Evolutionary conservation across 169 alveolate species (phyloP).

Genomic region (Cryptosporidium xiaoi): DNA sequence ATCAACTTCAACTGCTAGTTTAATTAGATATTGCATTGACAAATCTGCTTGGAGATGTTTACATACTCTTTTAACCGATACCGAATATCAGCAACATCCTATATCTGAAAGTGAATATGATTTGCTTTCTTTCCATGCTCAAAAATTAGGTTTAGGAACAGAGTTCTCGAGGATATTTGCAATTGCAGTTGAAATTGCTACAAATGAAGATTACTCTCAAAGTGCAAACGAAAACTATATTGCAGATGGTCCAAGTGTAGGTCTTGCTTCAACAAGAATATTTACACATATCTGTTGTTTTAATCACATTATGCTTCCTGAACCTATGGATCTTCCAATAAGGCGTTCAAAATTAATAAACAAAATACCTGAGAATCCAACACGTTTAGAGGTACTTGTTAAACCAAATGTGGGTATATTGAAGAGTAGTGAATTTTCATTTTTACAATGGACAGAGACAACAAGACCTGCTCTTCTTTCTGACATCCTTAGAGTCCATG

Average conservation of each 20-base stretch:
- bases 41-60: slow-evolving; percentile 74
- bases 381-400: slow-evolving; percentile 88
- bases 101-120: slow-evolving; percentile 73
- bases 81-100: slow-evolving; percentile 71
- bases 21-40: slow-evolving; percentile 64
- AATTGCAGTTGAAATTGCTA: slow-evolving; percentile 54
- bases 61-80: slow-evolving; percentile 36
- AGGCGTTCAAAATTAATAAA: slow-evolving; percentile 83
- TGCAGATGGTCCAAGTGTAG: slow-evolving; percentile 59
- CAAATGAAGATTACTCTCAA: slow-evolving; percentile 15
- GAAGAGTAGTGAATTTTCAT: slow-evolving; percentile 82
- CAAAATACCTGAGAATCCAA: slow-evolving; percentile 90
- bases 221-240: background rate
- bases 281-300: slow-evolving; percentile 78
- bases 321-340: slow-evolving; percentile 89
- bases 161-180: slow-evolving; percentile 58
- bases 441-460: slow-evolving; percentile 81
- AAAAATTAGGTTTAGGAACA: slow-evolving; percentile 52
- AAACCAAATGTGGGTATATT: slow-evolving; percentile 87
- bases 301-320: slow-evolving; percentile 89
- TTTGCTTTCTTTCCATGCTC: slow-evolving; percentile 70
- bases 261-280: slow-evolving; percentile 61
- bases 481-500: slow-evolving; percentile 96
- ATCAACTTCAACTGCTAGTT: slow-evolving; percentile 47
- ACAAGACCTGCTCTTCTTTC: slow-evolving; percentile 88